These are phyloP conservation scores for Ophiostoma perfectum DNA, from an alignment of 2,329 filamentous ascomycete species.

Conservation along the genomic window DNA sequence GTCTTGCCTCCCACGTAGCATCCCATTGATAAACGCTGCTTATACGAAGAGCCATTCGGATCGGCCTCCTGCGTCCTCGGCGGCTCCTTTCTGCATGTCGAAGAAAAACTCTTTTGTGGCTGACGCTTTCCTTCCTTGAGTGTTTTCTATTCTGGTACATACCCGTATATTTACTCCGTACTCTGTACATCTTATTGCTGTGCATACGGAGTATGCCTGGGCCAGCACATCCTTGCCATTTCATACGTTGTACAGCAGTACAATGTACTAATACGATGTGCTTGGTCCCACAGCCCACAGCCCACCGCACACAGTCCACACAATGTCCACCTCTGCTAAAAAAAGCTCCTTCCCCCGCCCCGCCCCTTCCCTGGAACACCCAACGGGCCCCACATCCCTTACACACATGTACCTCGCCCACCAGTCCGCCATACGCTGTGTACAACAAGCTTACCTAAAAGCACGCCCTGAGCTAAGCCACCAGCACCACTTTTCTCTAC, in stretches of 20 bases:
- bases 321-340: background rate
- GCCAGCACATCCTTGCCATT: background rate
- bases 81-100: slow-evolving; percentile 1
- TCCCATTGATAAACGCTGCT: background rate
- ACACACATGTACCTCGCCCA: background rate
- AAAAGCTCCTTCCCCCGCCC: slow-evolving; percentile 2
- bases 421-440: background rate
- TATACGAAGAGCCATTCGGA: background rate
- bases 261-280: slow-evolving; percentile 5
- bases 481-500: slow-evolving; percentile 22
- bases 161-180: background rate
- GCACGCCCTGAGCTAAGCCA: slow-evolving; percentile 22
- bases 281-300: background rate
- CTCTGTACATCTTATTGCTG: too few species aligned
- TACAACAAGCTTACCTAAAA: background rate
- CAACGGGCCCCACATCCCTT: background rate
- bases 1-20: slow-evolving; percentile 2
- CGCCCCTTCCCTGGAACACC: background rate
- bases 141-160: slow-evolving; percentile 7
- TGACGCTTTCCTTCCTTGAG: background rate
- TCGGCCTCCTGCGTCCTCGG: background rate
- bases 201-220: background rate
- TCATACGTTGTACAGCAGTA: background rate
- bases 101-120: slow-evolving; percentile 1
- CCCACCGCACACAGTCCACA: slow-evolving; percentile 6